Evolutionary conservation across 768 basidiomycete genomes (phyloP), one percentile per base, ranked within the genome.

Genomic region (Pleurotus giganteus): DNA sequence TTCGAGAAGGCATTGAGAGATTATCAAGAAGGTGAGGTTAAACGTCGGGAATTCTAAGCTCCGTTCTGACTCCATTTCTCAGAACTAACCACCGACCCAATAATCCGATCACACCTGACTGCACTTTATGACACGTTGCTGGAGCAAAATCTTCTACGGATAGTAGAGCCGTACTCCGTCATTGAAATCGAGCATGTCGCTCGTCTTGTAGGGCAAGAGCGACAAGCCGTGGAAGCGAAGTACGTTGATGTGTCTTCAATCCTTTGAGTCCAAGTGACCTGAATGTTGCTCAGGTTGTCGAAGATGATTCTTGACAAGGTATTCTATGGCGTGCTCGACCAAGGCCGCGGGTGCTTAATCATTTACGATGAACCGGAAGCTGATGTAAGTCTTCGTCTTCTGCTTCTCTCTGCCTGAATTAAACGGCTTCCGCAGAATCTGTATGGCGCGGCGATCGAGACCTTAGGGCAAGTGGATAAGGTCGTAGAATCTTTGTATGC

Each of bases 291-390:
- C 61, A 96, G 95, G 67, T 73, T 98, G 24, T 94, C 91, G 27
- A 96, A 99, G 67, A 98, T 99, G 96, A 99, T 98, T 58, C 75
- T 98, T 32, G 96, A 98, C 72, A 95, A 95, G 62, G 84, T 95
- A 1, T 82, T 98, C 59, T 83, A 92, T 58, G 96, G 96, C 4
- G 94, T 99, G 1, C 78, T 99, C n/a, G 96, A 98, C 67, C 96
- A 98, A 68, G 94, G 93, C 24, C 82, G 91, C 2, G 94, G 94
- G 0, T 94, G 94, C 64, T 72, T 98, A 46, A 74, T 97, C 47
- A 85, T 98, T n/a, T 98, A 90, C 58, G 91, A 97, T 55, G 78
- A 92, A 68, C 83, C 84, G 1, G 88, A 91, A 63, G 83, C 83
- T 11, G 94, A 97, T 71, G 93, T 93, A 63, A 54, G 90, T 79